Percentiles rank a stretch among this genome's conserved stretches.
phyloP scores from a whole-genome alignment of 495 filamentous ascomycete species.

The Aspergillus conjunctus region DNA sequence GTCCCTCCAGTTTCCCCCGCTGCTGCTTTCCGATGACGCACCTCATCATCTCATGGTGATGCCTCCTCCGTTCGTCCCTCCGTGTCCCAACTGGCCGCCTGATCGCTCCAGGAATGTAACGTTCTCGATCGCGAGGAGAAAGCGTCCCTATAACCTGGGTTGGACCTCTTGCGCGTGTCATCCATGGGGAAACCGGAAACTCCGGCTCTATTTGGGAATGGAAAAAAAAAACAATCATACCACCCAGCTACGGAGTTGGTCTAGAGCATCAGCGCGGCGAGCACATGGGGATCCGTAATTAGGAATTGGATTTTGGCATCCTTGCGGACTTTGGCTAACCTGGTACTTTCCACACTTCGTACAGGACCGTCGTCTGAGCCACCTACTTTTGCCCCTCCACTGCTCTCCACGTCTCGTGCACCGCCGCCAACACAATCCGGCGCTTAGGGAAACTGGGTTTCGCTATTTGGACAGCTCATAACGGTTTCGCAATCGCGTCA shows the following conservation, averaged over 20 bases:
- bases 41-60: constrained; percentile 12
- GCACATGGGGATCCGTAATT: background rate
- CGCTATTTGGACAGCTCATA: background rate
- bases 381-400: background rate
- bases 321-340: background rate
- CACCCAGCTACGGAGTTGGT: background rate
- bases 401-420: background rate
- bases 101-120: constrained; percentile 9
- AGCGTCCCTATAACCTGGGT: background rate
- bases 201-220: no score
- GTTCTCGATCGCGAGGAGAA: background rate
- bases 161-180: background rate
- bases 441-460: background rate
- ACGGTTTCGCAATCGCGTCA: constrained; percentile 3
- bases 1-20: constrained; percentile 8
- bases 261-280: background rate
- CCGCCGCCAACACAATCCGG: background rate
- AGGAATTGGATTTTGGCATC: background rate
- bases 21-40: constrained; percentile 25
- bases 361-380: background rate
- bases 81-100: background rate
- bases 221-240: background rate
- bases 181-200: background rate
- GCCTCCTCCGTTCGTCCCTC: constrained; percentile 1
- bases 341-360: background rate